These are phyloP conservation scores for Sporothrix phasma DNA, from an alignment of 2,329 filamentous ascomycete species.

Conservation along the genomic window DNA sequence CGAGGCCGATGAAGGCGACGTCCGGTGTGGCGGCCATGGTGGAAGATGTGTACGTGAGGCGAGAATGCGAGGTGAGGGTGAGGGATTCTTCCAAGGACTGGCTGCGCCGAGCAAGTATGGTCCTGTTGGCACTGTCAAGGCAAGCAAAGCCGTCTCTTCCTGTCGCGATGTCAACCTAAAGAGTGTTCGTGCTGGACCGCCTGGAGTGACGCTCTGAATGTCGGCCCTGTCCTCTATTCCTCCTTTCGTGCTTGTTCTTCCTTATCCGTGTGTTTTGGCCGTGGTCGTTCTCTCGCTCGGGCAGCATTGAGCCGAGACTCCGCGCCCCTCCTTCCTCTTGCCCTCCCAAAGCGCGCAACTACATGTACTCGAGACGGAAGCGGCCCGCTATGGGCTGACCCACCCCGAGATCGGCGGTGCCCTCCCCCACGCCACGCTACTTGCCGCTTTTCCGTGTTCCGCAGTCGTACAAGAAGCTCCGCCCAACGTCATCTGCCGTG, in stretches of 20 bases:
- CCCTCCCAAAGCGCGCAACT: not conserved
- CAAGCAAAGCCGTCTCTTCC: not conserved
- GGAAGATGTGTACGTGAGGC: not conserved
- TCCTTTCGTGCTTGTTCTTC: not conserved
- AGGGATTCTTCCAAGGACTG: not conserved
- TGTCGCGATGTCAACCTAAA: not conserved
- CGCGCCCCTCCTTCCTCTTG: not conserved
- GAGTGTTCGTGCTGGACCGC: too few species aligned
- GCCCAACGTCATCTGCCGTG: not conserved
- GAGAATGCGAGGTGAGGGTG: not conserved
- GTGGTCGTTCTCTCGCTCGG: not conserved
- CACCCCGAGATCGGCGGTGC: slow-evolving; percentile 2
- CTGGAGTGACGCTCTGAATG: not conserved
- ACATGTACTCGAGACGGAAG: not conserved
- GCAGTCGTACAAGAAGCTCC: not conserved
- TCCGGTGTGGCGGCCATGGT: slow-evolving; percentile 29
- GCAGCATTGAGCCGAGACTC: slow-evolving; percentile 3
- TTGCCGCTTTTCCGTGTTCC: not conserved
- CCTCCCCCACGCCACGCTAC: not conserved
- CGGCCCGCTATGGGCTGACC: not conserved
- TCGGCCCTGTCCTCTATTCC: not conserved
- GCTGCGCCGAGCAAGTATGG: too few species aligned
- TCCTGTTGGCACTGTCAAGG: too few species aligned
- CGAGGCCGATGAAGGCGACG: slow-evolving; percentile 62
- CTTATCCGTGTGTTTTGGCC: not conserved